These are phyloP conservation scores for Cicer pinnatifidum DNA, from an alignment of 306 rosid genomes.

Conservation along the genomic window DNA sequence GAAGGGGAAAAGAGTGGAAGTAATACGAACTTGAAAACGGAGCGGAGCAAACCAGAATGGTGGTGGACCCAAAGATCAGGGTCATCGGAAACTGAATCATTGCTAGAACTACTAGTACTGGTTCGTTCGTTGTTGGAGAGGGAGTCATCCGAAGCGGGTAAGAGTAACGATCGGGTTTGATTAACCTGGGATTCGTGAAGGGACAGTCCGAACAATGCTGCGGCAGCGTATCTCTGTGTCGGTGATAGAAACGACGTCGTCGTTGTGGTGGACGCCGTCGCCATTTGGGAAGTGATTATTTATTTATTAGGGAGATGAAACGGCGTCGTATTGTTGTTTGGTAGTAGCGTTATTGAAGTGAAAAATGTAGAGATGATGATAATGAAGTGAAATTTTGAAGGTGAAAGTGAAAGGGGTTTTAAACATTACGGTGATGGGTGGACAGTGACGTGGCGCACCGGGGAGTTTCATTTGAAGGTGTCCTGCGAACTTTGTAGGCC, in stretches of 20 bases:
- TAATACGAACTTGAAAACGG: slow-evolving; percentile 64
- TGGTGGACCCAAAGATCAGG: slow-evolving; percentile 79
- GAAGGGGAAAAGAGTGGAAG: not conserved
- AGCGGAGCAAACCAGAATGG: slow-evolving; percentile 64
- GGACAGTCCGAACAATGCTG: slow-evolving; percentile 70
- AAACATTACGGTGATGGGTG: not conserved
- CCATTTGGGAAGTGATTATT: slow-evolving; percentile 31
- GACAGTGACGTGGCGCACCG: not conserved
- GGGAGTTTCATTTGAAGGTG: not conserved
- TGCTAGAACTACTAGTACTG: slow-evolving; percentile 62
- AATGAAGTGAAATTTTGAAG: not conserved
- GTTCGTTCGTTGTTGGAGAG: slow-evolving; percentile 44
- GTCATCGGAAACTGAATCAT: slow-evolving; percentile 67
- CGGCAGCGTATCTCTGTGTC: slow-evolving; percentile 79
- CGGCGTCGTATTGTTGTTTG: not conserved
- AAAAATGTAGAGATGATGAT: not conserved
- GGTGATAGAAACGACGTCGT: slow-evolving; percentile 62
- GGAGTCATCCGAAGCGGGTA: slow-evolving; percentile 36
- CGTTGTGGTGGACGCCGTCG: slow-evolving; percentile 32
- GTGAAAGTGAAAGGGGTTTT: not conserved
- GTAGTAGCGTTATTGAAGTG: slow-evolving; percentile 12
- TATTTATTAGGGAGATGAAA: not conserved
- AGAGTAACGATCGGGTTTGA: slow-evolving; percentile 57
- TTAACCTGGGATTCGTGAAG: slow-evolving; percentile 73
- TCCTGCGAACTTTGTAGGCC: too few species aligned